A percentile compares a stretch with the other conserved stretches of the same genome.
Conservation (phyloP, 257 asterid species). For the Solanum sejunctum region DNA sequence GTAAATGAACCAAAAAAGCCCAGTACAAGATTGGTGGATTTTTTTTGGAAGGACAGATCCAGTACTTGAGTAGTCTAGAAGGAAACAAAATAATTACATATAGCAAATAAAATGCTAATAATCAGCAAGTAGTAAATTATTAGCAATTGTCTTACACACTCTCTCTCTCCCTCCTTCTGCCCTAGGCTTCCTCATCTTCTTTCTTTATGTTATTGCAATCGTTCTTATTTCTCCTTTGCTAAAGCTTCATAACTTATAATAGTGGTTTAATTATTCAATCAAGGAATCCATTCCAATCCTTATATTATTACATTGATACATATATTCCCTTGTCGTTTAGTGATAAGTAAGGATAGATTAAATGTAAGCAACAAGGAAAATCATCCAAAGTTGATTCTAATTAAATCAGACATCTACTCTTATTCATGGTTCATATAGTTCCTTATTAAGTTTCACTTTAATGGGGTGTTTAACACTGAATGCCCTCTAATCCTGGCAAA, state of each 20-base stretch:
- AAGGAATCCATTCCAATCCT: background rate
- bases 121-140: no score
- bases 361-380: background rate
- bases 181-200: background rate
- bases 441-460: background rate
- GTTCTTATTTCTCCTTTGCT: background rate
- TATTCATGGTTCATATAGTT: background rate
- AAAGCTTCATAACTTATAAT: no score
- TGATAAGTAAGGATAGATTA: background rate
- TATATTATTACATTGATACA: background rate
- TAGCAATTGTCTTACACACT: background rate
- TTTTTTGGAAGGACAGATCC: no score
- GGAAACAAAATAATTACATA: no score
- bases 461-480: background rate
- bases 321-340: no score
- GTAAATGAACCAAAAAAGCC: background rate
- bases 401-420: no score
- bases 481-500: background rate
- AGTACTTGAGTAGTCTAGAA: background rate
- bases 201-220: no score
- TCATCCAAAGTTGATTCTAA: background rate
- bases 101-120: background rate
- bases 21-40: no score
- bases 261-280: background rate
- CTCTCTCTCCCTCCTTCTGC: background rate